Percentiles rank a stretch among this genome's conserved stretches.
These are phyloP conservation scores for Inga leiocalycina DNA, from an alignment of 306 rosid genomes.

Conservation along the genomic window DNA sequence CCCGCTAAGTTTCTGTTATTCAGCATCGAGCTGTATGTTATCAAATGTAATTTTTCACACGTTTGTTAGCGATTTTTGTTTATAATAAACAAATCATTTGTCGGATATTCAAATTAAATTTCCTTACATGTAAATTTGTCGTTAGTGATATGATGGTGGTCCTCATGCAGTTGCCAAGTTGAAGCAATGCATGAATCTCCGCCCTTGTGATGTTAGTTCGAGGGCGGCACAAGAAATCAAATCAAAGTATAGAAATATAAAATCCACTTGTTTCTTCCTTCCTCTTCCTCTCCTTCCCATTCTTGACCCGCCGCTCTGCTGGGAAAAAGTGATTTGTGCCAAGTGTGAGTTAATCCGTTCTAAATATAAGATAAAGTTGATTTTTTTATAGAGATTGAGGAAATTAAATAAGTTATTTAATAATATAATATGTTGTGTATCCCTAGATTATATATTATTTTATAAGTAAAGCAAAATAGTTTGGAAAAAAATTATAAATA, in stretches of 20 bases:
- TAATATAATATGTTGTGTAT: too few relatives aligned
- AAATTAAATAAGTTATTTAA: too few relatives aligned
- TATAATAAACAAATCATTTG: conserved; percentile 32
- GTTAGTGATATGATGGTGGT: conserved; percentile 36
- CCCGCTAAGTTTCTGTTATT: conserved; percentile 61
- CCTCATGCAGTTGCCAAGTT: conserved; percentile 26
- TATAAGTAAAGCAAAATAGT: too few relatives aligned
- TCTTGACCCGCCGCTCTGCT: not conserved
- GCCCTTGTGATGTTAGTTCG: conserved; percentile 4
- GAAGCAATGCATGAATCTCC: conserved; percentile 27
- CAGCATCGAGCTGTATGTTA: conserved; percentile 27
- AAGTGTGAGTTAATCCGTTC: too few relatives aligned
- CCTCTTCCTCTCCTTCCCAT: not conserved
- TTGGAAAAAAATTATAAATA: too few relatives aligned
- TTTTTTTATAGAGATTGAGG: too few relatives aligned
- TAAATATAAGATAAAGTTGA: too few relatives aligned
- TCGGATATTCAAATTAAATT: conserved; percentile 38
- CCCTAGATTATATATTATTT: too few relatives aligned
- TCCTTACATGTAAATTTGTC: conserved; percentile 40
- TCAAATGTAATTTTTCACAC: conserved; percentile 34
- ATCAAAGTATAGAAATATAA: not conserved
- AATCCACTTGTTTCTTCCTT: not conserved
- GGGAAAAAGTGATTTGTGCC: too few relatives aligned
- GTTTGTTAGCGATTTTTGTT: conserved; percentile 33
- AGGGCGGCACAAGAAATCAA: not conserved